Evolutionary conservation across 1,284 basidiomycete species (phyloP).

Genomic region (Athelia sp.): DNA sequence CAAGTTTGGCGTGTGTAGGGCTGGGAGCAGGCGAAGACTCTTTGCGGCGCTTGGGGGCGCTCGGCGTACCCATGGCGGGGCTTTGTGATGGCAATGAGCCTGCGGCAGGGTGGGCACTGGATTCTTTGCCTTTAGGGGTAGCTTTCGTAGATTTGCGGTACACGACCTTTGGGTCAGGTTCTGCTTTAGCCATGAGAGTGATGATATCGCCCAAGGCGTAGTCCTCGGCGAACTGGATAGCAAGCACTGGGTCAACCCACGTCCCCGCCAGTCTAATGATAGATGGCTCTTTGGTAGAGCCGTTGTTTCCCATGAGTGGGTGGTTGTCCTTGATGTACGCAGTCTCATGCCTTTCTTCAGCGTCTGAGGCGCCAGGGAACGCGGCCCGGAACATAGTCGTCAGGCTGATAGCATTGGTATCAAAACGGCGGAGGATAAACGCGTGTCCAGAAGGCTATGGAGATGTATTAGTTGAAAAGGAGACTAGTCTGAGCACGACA

Average conservation of each 20-base stretch:
- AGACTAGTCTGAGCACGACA: constrained; percentile 8
- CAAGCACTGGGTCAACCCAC: constrained; percentile 80
- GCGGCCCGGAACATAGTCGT: constrained; percentile 98
- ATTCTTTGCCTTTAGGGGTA: constrained; percentile 25
- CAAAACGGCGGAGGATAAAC: constrained; percentile 94
- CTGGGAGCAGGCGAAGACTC: constrained; percentile 47
- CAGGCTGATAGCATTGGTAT: constrained; percentile 92
- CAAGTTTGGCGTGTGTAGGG: constrained; percentile 20
- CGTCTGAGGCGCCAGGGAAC: constrained; percentile 81
- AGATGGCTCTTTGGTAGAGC: constrained; percentile 53
- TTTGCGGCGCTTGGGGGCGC: constrained; percentile 51
- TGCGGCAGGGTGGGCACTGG: constrained; percentile 19
- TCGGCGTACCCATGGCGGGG: constrained; percentile 29
- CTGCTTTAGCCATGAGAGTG: constrained; percentile 63
- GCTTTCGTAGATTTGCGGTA: constrained; percentile 66
- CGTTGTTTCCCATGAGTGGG: constrained; percentile 82
- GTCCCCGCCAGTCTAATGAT: constrained; percentile 82
- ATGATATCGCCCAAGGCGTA: constrained; percentile 64
- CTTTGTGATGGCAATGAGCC: constrained; percentile 19
- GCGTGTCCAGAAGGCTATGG: constrained; percentile 71
- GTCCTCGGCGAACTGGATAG: constrained; percentile 59
- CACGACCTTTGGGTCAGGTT: constrained; percentile 70
- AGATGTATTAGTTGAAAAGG: constrained; percentile 13
- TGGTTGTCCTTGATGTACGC: constrained; percentile 81
- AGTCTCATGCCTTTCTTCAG: constrained; percentile 80